phyloP scores from a whole-genome alignment of 805 yeast genomes.

The Yamadazyma kitorensis region DNA sequence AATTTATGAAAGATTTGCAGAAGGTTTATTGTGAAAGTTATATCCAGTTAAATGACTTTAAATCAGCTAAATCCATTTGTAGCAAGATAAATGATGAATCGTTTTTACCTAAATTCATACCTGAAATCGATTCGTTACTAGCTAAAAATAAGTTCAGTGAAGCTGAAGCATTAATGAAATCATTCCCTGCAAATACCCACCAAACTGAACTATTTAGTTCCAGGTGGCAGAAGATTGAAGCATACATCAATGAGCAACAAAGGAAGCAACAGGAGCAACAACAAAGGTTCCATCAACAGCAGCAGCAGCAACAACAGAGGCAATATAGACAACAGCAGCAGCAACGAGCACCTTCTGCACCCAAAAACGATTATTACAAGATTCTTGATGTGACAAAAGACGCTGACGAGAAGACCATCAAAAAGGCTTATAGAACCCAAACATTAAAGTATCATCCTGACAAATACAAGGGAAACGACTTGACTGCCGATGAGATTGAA shows the following conservation, averaged over 20 bases:
- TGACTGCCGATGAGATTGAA: conserved; percentile 68
- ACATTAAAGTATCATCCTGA: conserved; percentile 90
- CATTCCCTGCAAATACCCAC: conserved; percentile 32
- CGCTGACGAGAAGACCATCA: conserved; percentile 72
- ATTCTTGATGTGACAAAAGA: conserved; percentile 62
- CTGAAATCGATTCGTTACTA: conserved; percentile 35
- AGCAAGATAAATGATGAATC: conserved; percentile 17
- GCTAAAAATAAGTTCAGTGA: conserved; percentile 29
- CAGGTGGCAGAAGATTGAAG: conserved; percentile 31
- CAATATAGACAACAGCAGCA: conserved; percentile 34
- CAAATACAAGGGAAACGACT: conserved; percentile 67
- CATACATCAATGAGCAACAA: conserved; percentile 24
- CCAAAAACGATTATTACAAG: conserved; percentile 73
- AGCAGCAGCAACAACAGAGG: conserved; percentile 47
- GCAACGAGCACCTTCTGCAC: conserved; percentile 18
- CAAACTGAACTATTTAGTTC: conserved; percentile 37
- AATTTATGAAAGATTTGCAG: conserved; percentile 28
- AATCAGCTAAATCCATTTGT: conserved; percentile 24
- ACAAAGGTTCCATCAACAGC: conserved; percentile 40
- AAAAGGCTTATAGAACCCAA: conserved; percentile 74
- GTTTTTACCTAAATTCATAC: conserved; percentile 40
- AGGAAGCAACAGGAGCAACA: conserved; percentile 34
- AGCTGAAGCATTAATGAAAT: conserved; percentile 37
- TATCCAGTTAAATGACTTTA: conserved; percentile 21
- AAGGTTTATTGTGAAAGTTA: conserved; percentile 41